Evolutionary conservation across 768 basidiomycete genomes (phyloP).

Genomic region (Gymnopilus junonius): DNA sequence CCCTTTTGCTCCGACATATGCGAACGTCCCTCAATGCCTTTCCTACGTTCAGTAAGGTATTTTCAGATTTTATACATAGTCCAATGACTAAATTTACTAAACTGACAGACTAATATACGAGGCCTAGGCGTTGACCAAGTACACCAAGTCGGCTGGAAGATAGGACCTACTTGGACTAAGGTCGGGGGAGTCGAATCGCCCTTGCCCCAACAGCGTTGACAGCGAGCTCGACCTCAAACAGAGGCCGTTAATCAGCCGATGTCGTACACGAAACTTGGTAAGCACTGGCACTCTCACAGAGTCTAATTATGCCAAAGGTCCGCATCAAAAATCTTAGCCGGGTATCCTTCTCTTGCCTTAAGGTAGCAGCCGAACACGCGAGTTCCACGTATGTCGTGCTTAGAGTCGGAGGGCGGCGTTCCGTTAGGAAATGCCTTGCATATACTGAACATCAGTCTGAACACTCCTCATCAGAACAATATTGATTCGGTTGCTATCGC

Average conservation of each 20-base stretch:
- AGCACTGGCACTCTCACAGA: background rate
- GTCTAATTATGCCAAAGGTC: background rate
- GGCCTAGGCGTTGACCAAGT: background rate
- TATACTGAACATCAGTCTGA: no score
- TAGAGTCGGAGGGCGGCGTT: background rate
- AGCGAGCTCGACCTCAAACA: background rate
- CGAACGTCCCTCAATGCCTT: background rate
- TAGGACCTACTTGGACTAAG: background rate
- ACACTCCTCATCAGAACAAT: no score
- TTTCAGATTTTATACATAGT: background rate
- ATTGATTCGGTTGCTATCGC: no score
- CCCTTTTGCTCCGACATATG: background rate
- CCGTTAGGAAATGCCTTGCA: background rate
- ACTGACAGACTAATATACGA: background rate
- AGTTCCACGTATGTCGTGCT: background rate
- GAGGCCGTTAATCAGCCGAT: background rate
- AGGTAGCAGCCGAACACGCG: background rate
- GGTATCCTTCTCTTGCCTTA: background rate
- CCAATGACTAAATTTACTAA: background rate
- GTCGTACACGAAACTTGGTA: background rate
- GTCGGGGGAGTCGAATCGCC: background rate
- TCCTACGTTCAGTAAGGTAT: background rate
- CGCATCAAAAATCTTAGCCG: background rate
- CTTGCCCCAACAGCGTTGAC: background rate
- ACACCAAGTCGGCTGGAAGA: background rate